Evolutionary conservation across 169 alveolate species (phyloP), one percentile per base, ranked within the genome.

Genomic region (Plasmodium adleri): DNA sequence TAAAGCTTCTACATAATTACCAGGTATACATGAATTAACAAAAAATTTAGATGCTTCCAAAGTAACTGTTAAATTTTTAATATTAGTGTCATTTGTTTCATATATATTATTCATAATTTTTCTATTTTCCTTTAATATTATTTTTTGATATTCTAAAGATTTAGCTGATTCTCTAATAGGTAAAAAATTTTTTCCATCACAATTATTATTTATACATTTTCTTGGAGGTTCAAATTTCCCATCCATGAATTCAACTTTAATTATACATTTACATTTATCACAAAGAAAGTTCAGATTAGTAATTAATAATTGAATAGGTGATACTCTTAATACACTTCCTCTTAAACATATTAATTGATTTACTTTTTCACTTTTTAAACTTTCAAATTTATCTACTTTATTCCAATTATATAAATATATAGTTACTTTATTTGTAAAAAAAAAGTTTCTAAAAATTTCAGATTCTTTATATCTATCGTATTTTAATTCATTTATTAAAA

Each of bases 121-220:
- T 59, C 58, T 58, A 83, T 83, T 71, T 83, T 83, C 91, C n/a
- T 83, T 83, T 24, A 83, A 43, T 28, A 83, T 43, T 22, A 83
- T 68, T 43, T 70, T 83, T 68, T 83, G 91, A 58, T 83, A 83
- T 70, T 83, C 91, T 15, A 83, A 9, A 13, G 91, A 83, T 70
- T 71, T 83, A 12, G 91, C 91, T 56, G 91, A 83, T 70, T 83
- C 91, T 62, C 91, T 28, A 17, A 83, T 50, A 3, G 91, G 91
- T 9, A 20, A 20, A 28, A 83, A 83, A 20, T 20, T 17, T 49
- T 12, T 28, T 22, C 80, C n/a, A 32, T 83, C 91, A 83, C 91
- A 83, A 12, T 68, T 43, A 1, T 15, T 17, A 3, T 56, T 83
- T 5, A 63, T 43, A 24, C 91, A 83, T 45, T 39, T 70, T 58